phyloP scores from a whole-genome alignment of 805 yeast genomes.

The Kazachstania martiniae region DNA sequence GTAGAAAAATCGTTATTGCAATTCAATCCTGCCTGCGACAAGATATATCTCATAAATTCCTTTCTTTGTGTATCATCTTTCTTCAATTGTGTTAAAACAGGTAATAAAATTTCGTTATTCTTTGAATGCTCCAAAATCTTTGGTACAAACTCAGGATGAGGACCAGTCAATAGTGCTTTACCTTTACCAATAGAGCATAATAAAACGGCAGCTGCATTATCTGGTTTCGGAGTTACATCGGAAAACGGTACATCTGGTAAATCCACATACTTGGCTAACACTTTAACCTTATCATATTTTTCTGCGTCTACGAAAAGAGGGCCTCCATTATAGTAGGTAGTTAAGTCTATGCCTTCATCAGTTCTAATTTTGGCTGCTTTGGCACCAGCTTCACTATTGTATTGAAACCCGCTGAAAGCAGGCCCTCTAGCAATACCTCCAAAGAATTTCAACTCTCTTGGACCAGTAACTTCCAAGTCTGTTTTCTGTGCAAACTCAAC shows the following conservation, averaged over 20 bases:
- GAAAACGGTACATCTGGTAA: slow-evolving; percentile 39
- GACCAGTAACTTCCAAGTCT: slow-evolving; percentile 69
- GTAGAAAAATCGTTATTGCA: slow-evolving; percentile 44
- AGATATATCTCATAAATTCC: slow-evolving; percentile 44
- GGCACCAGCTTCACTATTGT: slow-evolving; percentile 70
- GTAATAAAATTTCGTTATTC: slow-evolving; percentile 19
- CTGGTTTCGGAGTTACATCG: slow-evolving; percentile 11
- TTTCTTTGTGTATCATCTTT: slow-evolving; percentile 39
- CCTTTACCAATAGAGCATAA: slow-evolving; percentile 59
- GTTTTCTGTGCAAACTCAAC: slow-evolving; percentile 74
- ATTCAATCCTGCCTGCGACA: slow-evolving; percentile 52
- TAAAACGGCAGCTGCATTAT: slow-evolving; percentile 57
- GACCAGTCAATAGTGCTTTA: slow-evolving; percentile 63
- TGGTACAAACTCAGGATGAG: slow-evolving; percentile 83
- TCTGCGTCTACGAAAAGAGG: slow-evolving; percentile 72
- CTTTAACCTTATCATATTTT: slow-evolving; percentile 46
- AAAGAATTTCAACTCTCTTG: slow-evolving; percentile 70
- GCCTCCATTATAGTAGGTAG: slow-evolving; percentile 78
- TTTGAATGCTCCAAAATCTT: slow-evolving; percentile 32
- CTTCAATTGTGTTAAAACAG: slow-evolving; percentile 33
- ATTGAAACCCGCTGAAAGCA: slow-evolving; percentile 69
- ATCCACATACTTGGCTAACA: slow-evolving; percentile 60
- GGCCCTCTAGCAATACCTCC: slow-evolving; percentile 81
- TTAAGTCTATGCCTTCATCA: slow-evolving; percentile 25
- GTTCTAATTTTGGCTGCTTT: slow-evolving; percentile 41